Conservation (phyloP, 2,329 filamentous ascomycete species). For the Paecilomyces sp. region DNA sequence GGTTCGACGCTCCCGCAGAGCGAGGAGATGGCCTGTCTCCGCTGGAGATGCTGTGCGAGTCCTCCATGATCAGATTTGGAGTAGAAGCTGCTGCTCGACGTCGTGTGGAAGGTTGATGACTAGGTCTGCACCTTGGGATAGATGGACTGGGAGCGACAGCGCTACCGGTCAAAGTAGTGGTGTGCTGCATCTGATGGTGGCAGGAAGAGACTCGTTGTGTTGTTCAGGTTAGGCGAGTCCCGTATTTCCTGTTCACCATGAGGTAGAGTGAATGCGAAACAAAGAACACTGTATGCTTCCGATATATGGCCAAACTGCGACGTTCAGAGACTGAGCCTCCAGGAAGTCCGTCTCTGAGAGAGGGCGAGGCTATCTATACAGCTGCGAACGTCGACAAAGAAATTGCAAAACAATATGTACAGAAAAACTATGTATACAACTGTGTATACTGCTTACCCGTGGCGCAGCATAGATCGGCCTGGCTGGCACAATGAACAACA, state of each 20-base stretch:
- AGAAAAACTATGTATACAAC: background rate
- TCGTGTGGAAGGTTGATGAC: background rate
- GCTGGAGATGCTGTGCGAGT: background rate
- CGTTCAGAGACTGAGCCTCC: background rate
- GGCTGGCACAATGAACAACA: background rate
- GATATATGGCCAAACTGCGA: background rate
- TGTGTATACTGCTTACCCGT: background rate
- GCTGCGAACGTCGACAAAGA: background rate
- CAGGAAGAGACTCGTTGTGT: background rate
- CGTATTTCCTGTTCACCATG: background rate
- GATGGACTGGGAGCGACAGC: slow-evolving; percentile 26
- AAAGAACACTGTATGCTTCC: background rate
- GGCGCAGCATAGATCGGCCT: background rate
- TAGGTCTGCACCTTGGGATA: slow-evolving; percentile 25
- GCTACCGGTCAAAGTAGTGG: slow-evolving; percentile 15
- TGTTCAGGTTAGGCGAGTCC: background rate
- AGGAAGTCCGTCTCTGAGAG: background rate
- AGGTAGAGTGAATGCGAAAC: background rate
- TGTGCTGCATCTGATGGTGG: background rate
- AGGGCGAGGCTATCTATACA: background rate
- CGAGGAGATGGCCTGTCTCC: slow-evolving; percentile 11
- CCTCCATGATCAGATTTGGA: background rate
- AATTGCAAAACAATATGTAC: background rate
- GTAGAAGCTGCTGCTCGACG: background rate
- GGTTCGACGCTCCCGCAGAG: slow-evolving; percentile 23